These are phyloP conservation scores for Buxus sempervirens DNA, from an alignment of 164 flowering plant genomes.

Conservation along the genomic window DNA sequence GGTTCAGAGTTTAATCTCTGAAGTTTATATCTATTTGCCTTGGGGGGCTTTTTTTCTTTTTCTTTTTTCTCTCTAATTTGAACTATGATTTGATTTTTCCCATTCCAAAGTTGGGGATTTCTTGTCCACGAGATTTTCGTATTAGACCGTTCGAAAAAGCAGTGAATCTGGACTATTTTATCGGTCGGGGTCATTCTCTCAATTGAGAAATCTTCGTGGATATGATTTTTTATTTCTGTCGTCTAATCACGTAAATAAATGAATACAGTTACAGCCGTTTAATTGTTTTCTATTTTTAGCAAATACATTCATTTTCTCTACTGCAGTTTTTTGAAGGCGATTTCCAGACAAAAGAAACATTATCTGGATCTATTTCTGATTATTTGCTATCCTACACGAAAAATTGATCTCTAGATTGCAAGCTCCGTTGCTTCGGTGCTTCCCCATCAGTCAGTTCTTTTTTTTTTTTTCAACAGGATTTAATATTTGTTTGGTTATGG, in stretches of 20 bases:
- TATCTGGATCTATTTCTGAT: not conserved
- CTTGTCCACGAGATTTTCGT: too few relatives aligned
- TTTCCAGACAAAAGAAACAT: not conserved
- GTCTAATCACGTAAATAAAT: not conserved
- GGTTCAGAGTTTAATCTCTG: not conserved
- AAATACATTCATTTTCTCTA: not conserved
- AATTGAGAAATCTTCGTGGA: not conserved
- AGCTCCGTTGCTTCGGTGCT: not conserved
- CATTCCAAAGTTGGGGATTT: not conserved
- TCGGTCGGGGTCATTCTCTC: not conserved
- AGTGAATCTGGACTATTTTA: not conserved
- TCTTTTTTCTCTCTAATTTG: too few relatives aligned
- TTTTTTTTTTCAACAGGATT: not conserved
- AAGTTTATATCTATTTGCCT: not conserved
- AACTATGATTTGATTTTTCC: not conserved
- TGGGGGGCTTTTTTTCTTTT: too few relatives aligned
- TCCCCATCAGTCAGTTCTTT: not conserved
- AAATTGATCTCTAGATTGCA: not conserved
- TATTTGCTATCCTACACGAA: not conserved
- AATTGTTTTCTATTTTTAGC: not conserved
- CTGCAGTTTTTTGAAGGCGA: not conserved
- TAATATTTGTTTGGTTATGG: not conserved
- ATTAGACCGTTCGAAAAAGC: not conserved
- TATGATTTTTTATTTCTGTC: not conserved
- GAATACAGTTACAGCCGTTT: not conserved